Base-by-base conservation (phyloP, 805 yeast species). In the Saturnispora silvae region DNA sequence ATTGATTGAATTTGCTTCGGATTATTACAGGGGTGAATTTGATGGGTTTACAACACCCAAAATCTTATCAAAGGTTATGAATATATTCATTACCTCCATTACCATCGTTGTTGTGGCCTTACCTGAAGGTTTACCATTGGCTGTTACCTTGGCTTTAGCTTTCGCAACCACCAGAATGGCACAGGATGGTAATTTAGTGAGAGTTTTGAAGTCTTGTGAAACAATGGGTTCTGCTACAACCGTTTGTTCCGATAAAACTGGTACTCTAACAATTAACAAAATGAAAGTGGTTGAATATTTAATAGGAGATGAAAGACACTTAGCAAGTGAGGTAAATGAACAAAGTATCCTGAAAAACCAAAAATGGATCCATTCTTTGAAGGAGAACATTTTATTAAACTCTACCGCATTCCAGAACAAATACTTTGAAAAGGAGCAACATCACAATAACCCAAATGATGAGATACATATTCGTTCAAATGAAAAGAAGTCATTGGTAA, bases 221-320 rank as follows among this genome's bases (percentile, higher is more conserved):
- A 92, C 96, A 14, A 89, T 92, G 97, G 98, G 99, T 30, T 85
- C 95, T 33, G 98, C 96, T 2, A 92, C 97, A 11, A 92, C 96
- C 4, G 70, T 92, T 35, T 92, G 98, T 59, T 86, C 96, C 0
- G 98, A 92, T 63, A 89, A 92, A 58, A 92, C 98, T 1, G 98
- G 98, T 42, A 92, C 99, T 10, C 68, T 92, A 40, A 92, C 99
- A 2, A 95, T 86, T 56, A 92, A 92, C 57, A 70, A 68, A 51
- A 92, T 92, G 99, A 73, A 85, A 27, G 86, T 92, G 5, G 95
- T 86, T 9, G 72, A 69, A 39, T 95, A 92, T 3, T 61, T 72
- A 19, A 52, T 86, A 23, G 94, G 92, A 8, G 57, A 59, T 29
- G 40, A 58, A n/a, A 64, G 64, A 31, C 9, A 22, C 13, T 77